These are phyloP conservation scores for Scalesia atractyloides DNA, from an alignment of 129 eudicot genomes.

Conservation along the genomic window DNA sequence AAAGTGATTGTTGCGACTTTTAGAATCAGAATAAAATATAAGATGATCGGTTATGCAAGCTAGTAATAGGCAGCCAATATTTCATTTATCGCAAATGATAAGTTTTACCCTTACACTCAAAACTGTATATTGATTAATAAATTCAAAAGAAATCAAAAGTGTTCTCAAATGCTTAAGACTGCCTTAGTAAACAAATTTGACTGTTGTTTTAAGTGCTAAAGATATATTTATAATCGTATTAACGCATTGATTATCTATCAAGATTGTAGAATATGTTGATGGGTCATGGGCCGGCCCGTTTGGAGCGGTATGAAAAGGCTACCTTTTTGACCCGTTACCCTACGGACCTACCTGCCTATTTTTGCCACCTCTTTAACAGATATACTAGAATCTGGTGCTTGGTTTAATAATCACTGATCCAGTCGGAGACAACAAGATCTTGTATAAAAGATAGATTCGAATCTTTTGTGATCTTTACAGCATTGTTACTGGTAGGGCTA, in stretches of 20 bases:
- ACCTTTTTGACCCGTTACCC: conserved; percentile 3
- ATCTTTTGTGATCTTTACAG: conserved; percentile 28
- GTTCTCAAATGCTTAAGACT: neutral
- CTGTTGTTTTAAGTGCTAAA: neutral
- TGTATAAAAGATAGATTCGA: conserved; percentile 19
- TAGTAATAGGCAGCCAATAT: no score
- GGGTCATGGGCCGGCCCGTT: neutral
- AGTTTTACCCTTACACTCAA: neutral
- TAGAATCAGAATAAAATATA: neutral
- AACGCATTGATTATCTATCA: neutral
- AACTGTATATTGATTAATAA: neutral
- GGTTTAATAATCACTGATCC: conserved; percentile 6
- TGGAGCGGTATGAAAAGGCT: neutral
- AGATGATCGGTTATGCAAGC: no score
- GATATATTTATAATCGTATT: neutral
- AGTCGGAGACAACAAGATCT: conserved; percentile 28
- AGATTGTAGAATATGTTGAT: neutral
- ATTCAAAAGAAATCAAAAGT: neutral
- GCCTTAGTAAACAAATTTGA: neutral
- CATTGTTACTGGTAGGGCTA: conserved; percentile 13
- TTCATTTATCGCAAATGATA: neutral
- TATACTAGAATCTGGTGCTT: conserved; percentile 24
- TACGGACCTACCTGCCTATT: neutral
- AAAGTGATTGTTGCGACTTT: neutral
- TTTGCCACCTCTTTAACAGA: conserved; percentile 11